Evolutionary conservation across 2,329 filamentous ascomycete species (phyloP), one percentile per base, ranked within the genome.

Genomic region (Bertia moriformis): DNA sequence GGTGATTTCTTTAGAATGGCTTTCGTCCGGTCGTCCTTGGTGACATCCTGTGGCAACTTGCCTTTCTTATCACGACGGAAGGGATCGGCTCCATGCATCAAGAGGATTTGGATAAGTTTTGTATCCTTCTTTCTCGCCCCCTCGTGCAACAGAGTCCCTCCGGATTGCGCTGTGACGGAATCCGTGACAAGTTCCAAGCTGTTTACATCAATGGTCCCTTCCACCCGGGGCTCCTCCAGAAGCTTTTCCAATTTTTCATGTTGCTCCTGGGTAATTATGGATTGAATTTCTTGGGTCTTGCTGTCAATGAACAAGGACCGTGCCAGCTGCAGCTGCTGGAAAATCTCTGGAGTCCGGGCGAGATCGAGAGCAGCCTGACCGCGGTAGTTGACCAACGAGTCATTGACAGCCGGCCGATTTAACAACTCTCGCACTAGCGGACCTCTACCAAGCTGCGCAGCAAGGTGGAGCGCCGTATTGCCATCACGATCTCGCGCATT

Each of bases 11-110:
- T 98, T 37, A 98, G 64, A 52, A 98, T 89, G 7, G 83, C 77
- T 42, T 81, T 76, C 14, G 86, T 94, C 43, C 75, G 74, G 52
- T 98, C 91, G 55, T 98, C 91, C 53, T 91, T 94, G 39, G 91
- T 96, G 36, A 95, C 81, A 57, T 95, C 89, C 54, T 98, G 91
- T 2, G 91, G 87, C 20, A 98, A 69, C 59, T 93, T 96, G 38
- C 91, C 91, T 61, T 87, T 94, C 49, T 87, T 83, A 59, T 98
- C 91, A 43, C 91, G 78, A 41, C 87, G 79, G 62, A 98, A 98
- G 0, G 91, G 91, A 57, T 98, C 91, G 10, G 89, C 91, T 10
- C 91, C 91, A 52, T 96, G 93, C 39, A 96, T 76, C 27, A 98
- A 66, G 12, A 98, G 69, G 14, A 94, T 72, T 54, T 96, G 84